Base-by-base conservation (phyloP, 306 rosid genomes). In the Quercus parvula region DNA sequence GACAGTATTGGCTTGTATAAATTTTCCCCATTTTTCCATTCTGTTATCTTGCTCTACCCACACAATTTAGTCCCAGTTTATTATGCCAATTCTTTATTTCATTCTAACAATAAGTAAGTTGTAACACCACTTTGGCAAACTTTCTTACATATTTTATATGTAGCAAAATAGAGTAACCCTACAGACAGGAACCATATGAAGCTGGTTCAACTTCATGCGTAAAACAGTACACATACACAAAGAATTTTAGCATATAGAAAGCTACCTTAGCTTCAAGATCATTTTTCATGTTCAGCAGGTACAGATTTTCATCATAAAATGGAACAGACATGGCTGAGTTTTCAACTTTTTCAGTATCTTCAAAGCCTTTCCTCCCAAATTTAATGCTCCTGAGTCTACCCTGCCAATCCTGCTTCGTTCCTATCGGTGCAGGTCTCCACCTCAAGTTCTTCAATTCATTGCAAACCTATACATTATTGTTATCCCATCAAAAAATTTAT, bases 331-430 rank as follows among this genome's bases (percentile, higher is more conserved):
- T 93, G 81, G 81, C 83, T 74, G 92, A 51, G 76, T 88, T 87
- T 69, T 88, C 94, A 13, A 64, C 73, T 90, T 85, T 92, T 76
- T 92, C 92, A 4, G 85, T 78, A 73, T 92, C 92, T 79, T 90
- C 95, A 27, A 76, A 85, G 83, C 86, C 89, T 84, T 91, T 95
- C 83, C 86, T 93, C 41, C 99, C 96, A 61, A 83, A 77, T 55
- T 90, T 81, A 70, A 95, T 93, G 80, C 86, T 91, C 81, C 82
- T 91, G 56, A 96, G 73, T 75, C 81, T 93, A 71, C 90, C 97
- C 85, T 93, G 98, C 99, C 98, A 96, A 82, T 96, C 99, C 75
- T 88, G 97, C 77, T 90, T 95, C 61, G 84, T 90, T 78, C 88
- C 92, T 75, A 86, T 76, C 85, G 86, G 89, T 2, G 91, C 78